Evolutionary conservation across 495 filamentous ascomycete species (phyloP).

Genomic region (Venustampulla echinocandica): DNA sequence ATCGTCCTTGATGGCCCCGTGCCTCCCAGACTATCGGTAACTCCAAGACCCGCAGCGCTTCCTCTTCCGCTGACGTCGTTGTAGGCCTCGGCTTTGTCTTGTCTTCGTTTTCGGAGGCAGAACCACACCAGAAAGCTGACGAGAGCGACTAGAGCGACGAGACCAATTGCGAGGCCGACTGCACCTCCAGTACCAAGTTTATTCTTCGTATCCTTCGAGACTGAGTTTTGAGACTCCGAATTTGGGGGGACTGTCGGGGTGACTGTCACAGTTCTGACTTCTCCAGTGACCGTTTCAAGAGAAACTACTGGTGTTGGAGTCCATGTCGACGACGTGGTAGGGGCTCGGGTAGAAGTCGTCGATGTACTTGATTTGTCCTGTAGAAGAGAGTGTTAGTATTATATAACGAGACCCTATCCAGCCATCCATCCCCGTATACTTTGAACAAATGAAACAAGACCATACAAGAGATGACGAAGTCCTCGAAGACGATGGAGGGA

Average conservation of each 20-base stretch:
- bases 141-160: slow-evolving; percentile 17
- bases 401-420: neutral
- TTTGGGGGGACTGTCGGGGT: slow-evolving; percentile 30
- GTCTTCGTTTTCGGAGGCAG: slow-evolving; percentile 12
- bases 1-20: slow-evolving; percentile 18
- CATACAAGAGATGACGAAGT: slow-evolving; percentile 21
- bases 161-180: slow-evolving; percentile 28
- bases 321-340: slow-evolving; percentile 21
- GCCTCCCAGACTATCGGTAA: slow-evolving; percentile 8
- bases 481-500: slow-evolving; percentile 5
- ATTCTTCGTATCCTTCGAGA: neutral
- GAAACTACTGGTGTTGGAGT: slow-evolving; percentile 37
- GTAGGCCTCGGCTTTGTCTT: slow-evolving; percentile 9
- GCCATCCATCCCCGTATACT: neutral
- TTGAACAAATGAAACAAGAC: slow-evolving; percentile 7
- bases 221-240: slow-evolving; percentile 1
- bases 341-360: slow-evolving; percentile 2
- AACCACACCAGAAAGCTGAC: slow-evolving; percentile 12
- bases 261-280: slow-evolving; percentile 44
- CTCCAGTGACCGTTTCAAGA: slow-evolving; percentile 38
- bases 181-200: slow-evolving; percentile 26
- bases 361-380: neutral
- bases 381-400: neutral
- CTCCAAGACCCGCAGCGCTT: slow-evolving; percentile 10
- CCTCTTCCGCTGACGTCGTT: slow-evolving; percentile 8